phyloP scores from a whole-genome alignment of 345 rosid species.

The Cardiospermum halicacabum region DNA sequence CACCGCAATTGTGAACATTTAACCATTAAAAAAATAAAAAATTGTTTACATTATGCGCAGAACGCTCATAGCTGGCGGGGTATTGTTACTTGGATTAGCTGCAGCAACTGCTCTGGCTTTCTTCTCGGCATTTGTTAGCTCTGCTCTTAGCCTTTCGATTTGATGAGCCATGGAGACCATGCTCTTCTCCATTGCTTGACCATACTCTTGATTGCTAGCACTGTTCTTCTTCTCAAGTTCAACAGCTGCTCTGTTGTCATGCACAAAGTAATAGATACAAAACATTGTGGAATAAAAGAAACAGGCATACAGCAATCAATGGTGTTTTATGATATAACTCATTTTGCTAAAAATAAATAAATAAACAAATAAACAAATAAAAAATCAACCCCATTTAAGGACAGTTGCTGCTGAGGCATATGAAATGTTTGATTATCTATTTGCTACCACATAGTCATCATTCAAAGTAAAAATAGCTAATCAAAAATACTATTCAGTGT shows the following conservation, averaged over 20 bases:
- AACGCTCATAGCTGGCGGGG: background rate
- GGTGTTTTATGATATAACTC: background rate
- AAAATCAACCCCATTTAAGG: background rate
- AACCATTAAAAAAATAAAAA: background rate
- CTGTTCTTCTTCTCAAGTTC: slow-evolving; percentile 69
- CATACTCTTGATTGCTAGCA: slow-evolving; percentile 59
- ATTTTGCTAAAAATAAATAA: background rate
- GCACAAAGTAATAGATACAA: background rate
- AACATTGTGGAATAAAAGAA: slow-evolving; percentile 4
- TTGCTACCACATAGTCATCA: too few species aligned
- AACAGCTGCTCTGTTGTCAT: slow-evolving; percentile 54
- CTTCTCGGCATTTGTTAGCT: slow-evolving; percentile 45
- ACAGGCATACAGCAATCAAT: background rate
- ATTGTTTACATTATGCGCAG: background rate
- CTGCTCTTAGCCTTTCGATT: slow-evolving; percentile 40
- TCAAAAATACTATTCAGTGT: background rate
- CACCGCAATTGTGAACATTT: background rate
- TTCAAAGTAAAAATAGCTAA: too few species aligned
- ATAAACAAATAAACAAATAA: too few species aligned
- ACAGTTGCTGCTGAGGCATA: background rate
- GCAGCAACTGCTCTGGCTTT: slow-evolving; percentile 38
- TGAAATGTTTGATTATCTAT: background rate
- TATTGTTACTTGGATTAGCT: slow-evolving; percentile 41
- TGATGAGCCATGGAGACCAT: slow-evolving; percentile 39
- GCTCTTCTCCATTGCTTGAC: slow-evolving; percentile 57